Base-by-base conservation (phyloP, 805 yeast species). In the Saturnispora halmiae region DNA sequence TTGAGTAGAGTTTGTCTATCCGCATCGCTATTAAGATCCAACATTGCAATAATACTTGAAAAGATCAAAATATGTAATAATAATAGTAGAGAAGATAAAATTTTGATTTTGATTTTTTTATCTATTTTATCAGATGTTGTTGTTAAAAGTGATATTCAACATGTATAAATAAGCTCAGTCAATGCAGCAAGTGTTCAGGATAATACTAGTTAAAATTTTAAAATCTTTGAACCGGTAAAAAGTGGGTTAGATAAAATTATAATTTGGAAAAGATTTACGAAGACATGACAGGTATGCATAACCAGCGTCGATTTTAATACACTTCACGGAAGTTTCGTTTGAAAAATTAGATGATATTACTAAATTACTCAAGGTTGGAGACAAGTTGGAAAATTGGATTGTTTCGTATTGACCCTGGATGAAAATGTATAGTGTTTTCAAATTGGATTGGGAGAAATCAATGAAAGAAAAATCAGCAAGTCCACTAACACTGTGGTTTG, bases 1-100 rank as follows among this genome's bases (percentile, higher is more conserved):
- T 51, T 52, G 38, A 53, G 40, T 35, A 59, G 42, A 4, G 43
- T 35, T 4, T 37, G 39, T 19, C 47, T 42, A 31, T 52, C 54
- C 13, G 38, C 32, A 2, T 35, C 38, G 11, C 29, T 34, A 6
- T 39, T 40, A 10, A 34, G 15, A 31, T 44, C 40, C 32, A 46
- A 11, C 27, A 25, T 35, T 21, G n/a, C 14, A 24, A 27, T 32
- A 11, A n/a, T 27, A 32, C 10, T 27, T 7, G 11, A 19, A 20
- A 26, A 31, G 35, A 14, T 24, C 30, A 30, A 31, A 25, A 37
- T n/a, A 30, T 9, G 14, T 30, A 13, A 30, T 30, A 6, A 15
- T 30, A 6, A 7, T 6, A 9, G 6, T 9, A 4, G 4, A 31
- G 25, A 31, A 5, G 9, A 16, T 5, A 10, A 13, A 9, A 9